Conservation (phyloP, 768 basidiomycete species). For the Russula vinacea region DNA sequence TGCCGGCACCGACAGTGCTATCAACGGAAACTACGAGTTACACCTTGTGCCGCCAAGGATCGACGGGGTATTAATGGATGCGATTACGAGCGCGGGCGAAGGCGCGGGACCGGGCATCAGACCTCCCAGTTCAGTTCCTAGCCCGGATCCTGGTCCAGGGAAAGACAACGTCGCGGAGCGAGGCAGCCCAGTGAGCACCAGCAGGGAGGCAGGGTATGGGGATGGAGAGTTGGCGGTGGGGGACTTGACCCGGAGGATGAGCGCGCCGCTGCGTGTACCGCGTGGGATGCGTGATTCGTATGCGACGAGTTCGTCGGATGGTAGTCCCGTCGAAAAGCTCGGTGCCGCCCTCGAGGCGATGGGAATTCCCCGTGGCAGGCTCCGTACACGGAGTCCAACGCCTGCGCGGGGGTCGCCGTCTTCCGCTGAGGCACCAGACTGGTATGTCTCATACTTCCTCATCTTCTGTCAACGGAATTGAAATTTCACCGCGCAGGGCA, state of each 20-base stretch:
- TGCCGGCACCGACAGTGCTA: neutral
- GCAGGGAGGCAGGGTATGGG: slow-evolving; percentile 7
- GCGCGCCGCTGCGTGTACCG: slow-evolving; percentile 34
- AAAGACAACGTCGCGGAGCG: neutral
- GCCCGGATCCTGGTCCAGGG: neutral
- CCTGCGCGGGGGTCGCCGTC: slow-evolving; percentile 38
- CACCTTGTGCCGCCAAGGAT: slow-evolving; percentile 8
- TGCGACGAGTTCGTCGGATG: slow-evolving; percentile 49
- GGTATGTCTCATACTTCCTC: slow-evolving; percentile 40
- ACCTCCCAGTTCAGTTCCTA: neutral
- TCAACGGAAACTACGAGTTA: slow-evolving; percentile 15
- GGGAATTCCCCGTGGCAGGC: slow-evolving; percentile 48
- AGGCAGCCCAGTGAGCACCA: slow-evolving; percentile 10
- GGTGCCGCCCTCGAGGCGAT: slow-evolving; percentile 38
- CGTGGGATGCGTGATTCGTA: slow-evolving; percentile 33
- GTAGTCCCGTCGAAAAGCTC: slow-evolving; percentile 44
- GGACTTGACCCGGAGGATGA: slow-evolving; percentile 9
- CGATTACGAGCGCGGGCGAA: slow-evolving; percentile 7
- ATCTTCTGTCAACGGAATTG: neutral
- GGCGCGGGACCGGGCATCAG: neutral
- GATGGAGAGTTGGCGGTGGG: slow-evolving; percentile 7
- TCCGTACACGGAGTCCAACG: slow-evolving; percentile 51
- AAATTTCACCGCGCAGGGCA: slow-evolving; percentile 31
- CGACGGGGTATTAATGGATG: slow-evolving; percentile 3
- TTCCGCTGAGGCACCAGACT: slow-evolving; percentile 38